Base-by-base conservation (phyloP, 257 asterid genomes). In the Avicennia marina region DNA sequence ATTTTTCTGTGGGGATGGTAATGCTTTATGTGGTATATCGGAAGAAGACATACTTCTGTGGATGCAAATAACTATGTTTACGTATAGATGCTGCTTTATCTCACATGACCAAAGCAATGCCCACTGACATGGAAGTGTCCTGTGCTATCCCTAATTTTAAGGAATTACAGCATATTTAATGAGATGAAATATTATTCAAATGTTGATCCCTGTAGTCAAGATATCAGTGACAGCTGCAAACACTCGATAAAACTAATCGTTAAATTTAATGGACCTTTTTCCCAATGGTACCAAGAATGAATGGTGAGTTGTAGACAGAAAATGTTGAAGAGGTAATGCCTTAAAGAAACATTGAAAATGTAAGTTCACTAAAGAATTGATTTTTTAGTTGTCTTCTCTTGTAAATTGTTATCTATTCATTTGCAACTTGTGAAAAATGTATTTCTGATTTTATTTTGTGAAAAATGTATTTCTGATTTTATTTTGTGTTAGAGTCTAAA, bases 31-130 rank as follows among this genome's bases (percentile, higher is more conserved):
- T 29, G 33, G 7, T 29, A 40, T 11, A 3, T 48, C 18, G n/a
- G 16, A 44, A 16, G 15, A 40, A 11, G 34, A 17, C 40, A 25
- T 13, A 7, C 38, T 13, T 31, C 50, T 11, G 4, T 39, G 41
- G 42, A 64, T 43, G 43, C 44, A 41, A 55, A 41, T 53, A 61
- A 22, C 9, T 32, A 3, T 54, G 42, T n/a, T n/a, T n/a, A n/a
- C n/a, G n/a, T n/a, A n/a, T n/a, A n/a, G n/a, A n/a, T n/a, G n/a
- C n/a, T n/a, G n/a, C n/a, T n/a, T n/a, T n/a, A n/a, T n/a, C n/a
- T n/a, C n/a, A n/a, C n/a, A n/a, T n/a, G n/a, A n/a, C n/a, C n/a
- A n/a, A n/a, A n/a, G n/a, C n/a, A n/a, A n/a, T n/a, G n/a, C n/a
- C n/a, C n/a, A n/a, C n/a, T n/a, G n/a, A n/a, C 33, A 29, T 29